Percentiles rank a stretch among this genome's conserved stretches.
Conservation (phyloP, 768 basidiomycete species). For the Mycena chlorophos region DNA sequence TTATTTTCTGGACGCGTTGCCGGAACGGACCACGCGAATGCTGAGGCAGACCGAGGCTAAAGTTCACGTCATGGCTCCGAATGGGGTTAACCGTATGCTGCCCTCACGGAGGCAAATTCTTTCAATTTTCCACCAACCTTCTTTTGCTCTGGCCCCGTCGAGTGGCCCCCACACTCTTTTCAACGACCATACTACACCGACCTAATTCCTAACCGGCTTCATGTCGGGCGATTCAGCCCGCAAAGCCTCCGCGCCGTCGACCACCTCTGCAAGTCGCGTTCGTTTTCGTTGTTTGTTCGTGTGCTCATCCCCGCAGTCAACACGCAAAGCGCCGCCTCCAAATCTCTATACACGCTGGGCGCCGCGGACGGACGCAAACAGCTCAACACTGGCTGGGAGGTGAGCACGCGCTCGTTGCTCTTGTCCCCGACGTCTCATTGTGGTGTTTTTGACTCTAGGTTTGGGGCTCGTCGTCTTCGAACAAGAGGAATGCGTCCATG, state of each 20-base stretch:
- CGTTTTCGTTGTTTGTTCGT: slow-evolving; percentile 53
- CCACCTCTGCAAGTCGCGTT: not conserved
- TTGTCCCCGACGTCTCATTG: slow-evolving; percentile 12
- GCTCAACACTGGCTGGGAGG: slow-evolving; percentile 70
- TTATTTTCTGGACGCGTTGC: not conserved
- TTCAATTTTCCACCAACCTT: slow-evolving; percentile 22
- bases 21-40: not conserved
- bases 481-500: slow-evolving; percentile 60
- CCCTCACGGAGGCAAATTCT: slow-evolving; percentile 9
- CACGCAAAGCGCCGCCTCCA: slow-evolving; percentile 45
- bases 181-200: slow-evolving; percentile 23
- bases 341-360: slow-evolving; percentile 57
- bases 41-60: not conserved
- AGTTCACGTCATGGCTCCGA: slow-evolving; percentile 5
- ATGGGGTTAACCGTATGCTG: not conserved
- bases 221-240: slow-evolving; percentile 53
- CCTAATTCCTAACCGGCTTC: slow-evolving; percentile 33
- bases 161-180: slow-evolving; percentile 6
- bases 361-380: slow-evolving; percentile 49
- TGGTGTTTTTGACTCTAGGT: slow-evolving; percentile 44
- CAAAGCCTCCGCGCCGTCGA: slow-evolving; percentile 52
- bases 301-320: slow-evolving; percentile 55
- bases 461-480: slow-evolving; percentile 54
- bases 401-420: slow-evolving; percentile 30
- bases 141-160: slow-evolving; percentile 27